Percentiles rank a stretch among this genome's conserved stretches.
These are phyloP conservation scores for Anisodus tanguticus DNA, from an alignment of 257 asterid genomes.

Conservation along the genomic window DNA sequence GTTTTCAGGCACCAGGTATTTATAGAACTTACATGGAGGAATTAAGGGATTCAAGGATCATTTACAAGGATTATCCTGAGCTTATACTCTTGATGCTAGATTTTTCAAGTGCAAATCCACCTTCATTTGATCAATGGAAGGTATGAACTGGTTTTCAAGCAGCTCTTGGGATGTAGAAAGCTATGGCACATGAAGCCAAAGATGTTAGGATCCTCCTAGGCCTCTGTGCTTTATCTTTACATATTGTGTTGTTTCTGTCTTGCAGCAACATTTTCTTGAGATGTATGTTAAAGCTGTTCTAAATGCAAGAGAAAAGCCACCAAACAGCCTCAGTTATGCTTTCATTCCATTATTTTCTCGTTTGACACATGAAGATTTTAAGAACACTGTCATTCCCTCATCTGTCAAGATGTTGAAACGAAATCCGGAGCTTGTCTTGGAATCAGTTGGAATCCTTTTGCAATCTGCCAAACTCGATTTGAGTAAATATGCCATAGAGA, in stretches of 20 bases:
- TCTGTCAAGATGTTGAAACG: conserved; percentile 95
- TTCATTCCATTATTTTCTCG: conserved; percentile 71
- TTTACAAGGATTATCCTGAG: conserved; percentile 74
- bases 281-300: conserved; percentile 74
- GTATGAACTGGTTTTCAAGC: conserved; percentile 43
- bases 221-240: conserved; percentile 29
- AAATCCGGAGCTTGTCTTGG: conserved; percentile 96
- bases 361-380: conserved; percentile 88
- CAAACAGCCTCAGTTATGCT: conserved; percentile 74
- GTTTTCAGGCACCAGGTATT: conserved; percentile 74
- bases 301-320: conserved; percentile 89
- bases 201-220: conserved; percentile 4
- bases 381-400: conserved; percentile 64
- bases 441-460: conserved; percentile 79
- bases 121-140: conserved; percentile 71
- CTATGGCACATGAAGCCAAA: conserved; percentile 24
- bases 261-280: conserved; percentile 80
- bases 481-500: conserved; percentile 86
- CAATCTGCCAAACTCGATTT: conserved; percentile 70
- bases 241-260: conserved; percentile 41
- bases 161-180: conserved; percentile 24
- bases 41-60: conserved; percentile 71
- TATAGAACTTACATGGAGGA: conserved; percentile 74
- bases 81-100: conserved; percentile 68
- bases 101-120: conserved; percentile 54